Base-by-base conservation (phyloP, 179 eudicot species). In the Gypsophila paniculata region DNA sequence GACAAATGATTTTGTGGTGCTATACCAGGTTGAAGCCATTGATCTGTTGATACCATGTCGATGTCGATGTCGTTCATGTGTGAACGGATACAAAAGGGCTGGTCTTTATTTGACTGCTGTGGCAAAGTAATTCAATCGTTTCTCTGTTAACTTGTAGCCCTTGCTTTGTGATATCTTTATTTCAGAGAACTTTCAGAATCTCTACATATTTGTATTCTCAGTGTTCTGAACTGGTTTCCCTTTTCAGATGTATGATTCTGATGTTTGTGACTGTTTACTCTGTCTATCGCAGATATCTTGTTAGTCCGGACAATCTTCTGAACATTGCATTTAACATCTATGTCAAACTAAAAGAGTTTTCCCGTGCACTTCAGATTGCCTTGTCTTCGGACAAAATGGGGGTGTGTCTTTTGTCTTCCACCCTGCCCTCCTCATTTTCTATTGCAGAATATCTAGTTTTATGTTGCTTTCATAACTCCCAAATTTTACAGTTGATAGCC, bases 361-460 rank as follows among this genome's bases (percentile, higher is more conserved):
- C 97, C 3, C 78, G 88, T 66, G 99, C 96, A 68, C 97, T 95
- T 80, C 95, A 86, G 80, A 85, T 90, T 84, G 95, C 53, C n/a
- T 22, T 65, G 69, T 65, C 3, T 13, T 7, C 13, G 32, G 34
- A 65, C 69, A 65, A 65, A 73, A 7, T 85, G 80, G 85, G 85
- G 99, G 97, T 92, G 72, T 71, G 80, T 61, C 18, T 32, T 49
- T 17, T 25, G 68, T 67, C 23, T 48, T 61, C 46, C 22, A 11
- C 2, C 11, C 11, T 61, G 11, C 52, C 49, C 10, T 8, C 52
- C 29, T 22, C 26, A 17, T 0, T 5, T 23, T 48, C 55, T 65
- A 7, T 36, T 36, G 42, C 3, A 36, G 42, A 36, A 3, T 3
- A 2, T 36, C 42, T 36, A 36, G 42, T 36, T 36, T 36, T 36